These are phyloP conservation scores for Lepidium aucheri DNA, from an alignment of 345 rosid genomes.

Conservation along the genomic window DNA sequence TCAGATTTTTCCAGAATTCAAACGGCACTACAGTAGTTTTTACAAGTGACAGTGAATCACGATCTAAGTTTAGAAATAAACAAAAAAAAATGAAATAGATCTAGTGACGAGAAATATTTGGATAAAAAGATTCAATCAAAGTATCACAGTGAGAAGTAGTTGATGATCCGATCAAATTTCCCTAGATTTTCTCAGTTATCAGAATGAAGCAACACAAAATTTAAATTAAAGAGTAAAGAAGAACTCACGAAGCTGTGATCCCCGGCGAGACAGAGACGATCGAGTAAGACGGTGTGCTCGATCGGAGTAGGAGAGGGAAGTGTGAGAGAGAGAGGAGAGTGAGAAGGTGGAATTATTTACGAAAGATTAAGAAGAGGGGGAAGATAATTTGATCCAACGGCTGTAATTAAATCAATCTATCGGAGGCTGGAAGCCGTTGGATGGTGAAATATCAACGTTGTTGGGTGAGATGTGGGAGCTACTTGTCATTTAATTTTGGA, in stretches of 20 bases:
- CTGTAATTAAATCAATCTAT: background rate
- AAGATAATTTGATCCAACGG: conserved; percentile 20
- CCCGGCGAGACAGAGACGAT: conserved; percentile 15
- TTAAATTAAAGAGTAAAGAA: background rate
- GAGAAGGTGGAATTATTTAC: conserved; percentile 16
- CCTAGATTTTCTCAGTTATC: background rate
- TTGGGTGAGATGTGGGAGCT: conserved; percentile 18
- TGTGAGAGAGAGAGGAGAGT: conserved; percentile 4
- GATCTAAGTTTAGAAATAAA: background rate
- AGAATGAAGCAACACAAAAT: background rate
- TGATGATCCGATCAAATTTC: background rate
- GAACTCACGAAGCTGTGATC: conserved; percentile 3
- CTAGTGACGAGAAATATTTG: background rate
- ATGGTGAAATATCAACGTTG: conserved; percentile 25
- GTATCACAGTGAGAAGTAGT: background rate
- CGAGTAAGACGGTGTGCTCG: conserved; percentile 2
- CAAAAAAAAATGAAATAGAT: background rate
- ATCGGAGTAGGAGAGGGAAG: conserved; percentile 12
- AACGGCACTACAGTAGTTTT: background rate
- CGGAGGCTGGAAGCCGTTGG: conserved; percentile 15
- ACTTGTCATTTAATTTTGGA: conserved; percentile 5
- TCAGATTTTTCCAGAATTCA: background rate
- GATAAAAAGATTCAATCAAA: background rate
- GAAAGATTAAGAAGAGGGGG: conserved; percentile 14
- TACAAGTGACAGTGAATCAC: background rate